phyloP scores from a whole-genome alignment of 2,329 filamentous ascomycete genomes.

The Cordyceps cicadae region DNA sequence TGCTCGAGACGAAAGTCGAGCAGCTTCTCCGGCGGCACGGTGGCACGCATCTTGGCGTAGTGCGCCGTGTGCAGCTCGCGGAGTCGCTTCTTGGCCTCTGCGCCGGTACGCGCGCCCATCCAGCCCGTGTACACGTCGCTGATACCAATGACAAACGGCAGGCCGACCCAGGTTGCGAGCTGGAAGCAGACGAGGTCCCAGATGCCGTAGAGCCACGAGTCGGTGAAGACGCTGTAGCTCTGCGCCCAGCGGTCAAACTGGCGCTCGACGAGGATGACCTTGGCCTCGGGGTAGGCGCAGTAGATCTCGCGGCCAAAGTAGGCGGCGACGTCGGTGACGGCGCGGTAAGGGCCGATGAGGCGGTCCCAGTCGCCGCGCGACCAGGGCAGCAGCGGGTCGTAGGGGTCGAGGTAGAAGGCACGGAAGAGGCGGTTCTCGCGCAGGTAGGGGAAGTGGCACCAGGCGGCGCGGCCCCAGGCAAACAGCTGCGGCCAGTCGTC shows the following conservation, averaged over 20 bases:
- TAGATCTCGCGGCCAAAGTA: constrained; percentile 5
- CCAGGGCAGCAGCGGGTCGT: constrained; percentile 10
- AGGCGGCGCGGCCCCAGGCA: constrained; percentile 11
- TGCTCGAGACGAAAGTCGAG: constrained; percentile 28
- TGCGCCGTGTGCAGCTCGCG: constrained; percentile 6
- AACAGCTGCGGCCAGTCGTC: constrained; percentile 8
- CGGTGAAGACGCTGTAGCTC: constrained; percentile 11
- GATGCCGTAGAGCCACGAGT: constrained; percentile 7
- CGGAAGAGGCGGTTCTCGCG: constrained; percentile 7
- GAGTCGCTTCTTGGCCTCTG: constrained; percentile 23
- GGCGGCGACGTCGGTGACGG: constrained; percentile 8
- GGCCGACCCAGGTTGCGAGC: constrained; percentile 9
- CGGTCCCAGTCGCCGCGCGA: constrained; percentile 11
- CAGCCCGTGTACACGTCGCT: constrained; percentile 7
- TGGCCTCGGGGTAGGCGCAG: constrained; percentile 5
- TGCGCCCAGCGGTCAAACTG: not conserved
- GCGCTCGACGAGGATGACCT: constrained; percentile 9
- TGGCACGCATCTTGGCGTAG: constrained; percentile 18
- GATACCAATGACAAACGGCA: constrained; percentile 3
- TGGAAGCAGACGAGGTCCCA: constrained; percentile 5
- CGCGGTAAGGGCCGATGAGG: constrained; percentile 8
- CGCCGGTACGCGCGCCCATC: constrained; percentile 9
- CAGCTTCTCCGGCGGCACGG: constrained; percentile 26
- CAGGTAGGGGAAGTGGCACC: constrained; percentile 11
- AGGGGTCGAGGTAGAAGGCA: constrained; percentile 5